Evolutionary conservation across 75 land plant genomes (phyloP).

Genomic region (Sequoiadendron giganteum): DNA sequence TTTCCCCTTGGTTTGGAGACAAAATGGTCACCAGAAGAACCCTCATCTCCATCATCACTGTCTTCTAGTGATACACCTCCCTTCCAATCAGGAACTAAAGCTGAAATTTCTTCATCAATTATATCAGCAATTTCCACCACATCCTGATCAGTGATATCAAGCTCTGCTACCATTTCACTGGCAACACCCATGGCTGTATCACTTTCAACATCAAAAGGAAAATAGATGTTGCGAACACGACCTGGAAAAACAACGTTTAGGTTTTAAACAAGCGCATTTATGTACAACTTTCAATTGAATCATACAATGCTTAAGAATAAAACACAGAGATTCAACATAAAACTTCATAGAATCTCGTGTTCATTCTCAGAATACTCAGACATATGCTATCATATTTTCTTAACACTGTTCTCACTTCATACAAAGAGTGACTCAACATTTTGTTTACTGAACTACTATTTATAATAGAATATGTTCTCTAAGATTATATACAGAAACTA

Average conservation of each 20-base stretch:
- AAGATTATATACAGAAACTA: not conserved
- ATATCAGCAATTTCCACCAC: conserved; percentile 56
- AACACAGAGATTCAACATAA: not conserved
- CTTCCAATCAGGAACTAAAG: conserved; percentile 69
- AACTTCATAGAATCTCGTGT: not conserved
- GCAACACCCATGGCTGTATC: conserved; percentile 75
- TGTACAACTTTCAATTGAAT: not conserved
- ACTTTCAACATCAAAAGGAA: conserved; percentile 60
- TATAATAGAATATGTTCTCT: not conserved
- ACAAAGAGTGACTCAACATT: not conserved
- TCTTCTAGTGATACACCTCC: conserved; percentile 1
- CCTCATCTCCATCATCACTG: conserved; percentile 24
- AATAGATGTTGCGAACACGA: conserved; percentile 42
- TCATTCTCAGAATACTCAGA: not conserved
- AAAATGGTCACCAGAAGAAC: conserved; percentile 23
- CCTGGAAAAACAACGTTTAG: conserved; percentile 32
- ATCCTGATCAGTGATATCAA: conserved; percentile 60
- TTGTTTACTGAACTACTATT: not conserved
- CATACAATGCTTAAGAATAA: conserved; percentile 2
- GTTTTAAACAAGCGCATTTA: not conserved
- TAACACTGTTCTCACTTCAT: not conserved
- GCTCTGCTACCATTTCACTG: conserved; percentile 76
- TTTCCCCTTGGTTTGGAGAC: conserved; percentile 9
- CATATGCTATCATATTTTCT: not conserved
- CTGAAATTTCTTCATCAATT: conserved; percentile 59